phyloP scores from a whole-genome alignment of 2,329 filamentous ascomycete genomes.

The Didymella sp. region DNA sequence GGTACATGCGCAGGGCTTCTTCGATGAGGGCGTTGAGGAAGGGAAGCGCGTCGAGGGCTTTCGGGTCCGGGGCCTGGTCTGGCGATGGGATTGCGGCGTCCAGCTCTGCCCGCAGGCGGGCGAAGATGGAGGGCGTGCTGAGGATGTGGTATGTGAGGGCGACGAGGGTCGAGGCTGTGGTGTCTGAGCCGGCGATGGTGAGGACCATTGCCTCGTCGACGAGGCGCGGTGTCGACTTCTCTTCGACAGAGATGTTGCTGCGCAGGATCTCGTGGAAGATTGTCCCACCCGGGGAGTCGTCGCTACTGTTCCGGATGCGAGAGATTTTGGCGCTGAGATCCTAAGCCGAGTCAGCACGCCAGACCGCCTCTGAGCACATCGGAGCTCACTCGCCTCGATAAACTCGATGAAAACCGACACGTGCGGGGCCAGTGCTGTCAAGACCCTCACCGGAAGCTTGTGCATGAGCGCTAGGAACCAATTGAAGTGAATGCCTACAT shows the following conservation, averaged over 20 bases:
- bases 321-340: background rate
- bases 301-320: background rate
- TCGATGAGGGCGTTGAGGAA: slow-evolving; percentile 39
- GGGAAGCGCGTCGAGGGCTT: slow-evolving; percentile 17
- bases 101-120: slow-evolving; percentile 10
- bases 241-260: slow-evolving; percentile 27
- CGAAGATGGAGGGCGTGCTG: slow-evolving; percentile 4
- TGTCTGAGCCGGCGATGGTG: slow-evolving; percentile 20
- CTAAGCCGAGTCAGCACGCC: too few species aligned
- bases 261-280: slow-evolving; percentile 46
- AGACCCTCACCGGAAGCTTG: background rate
- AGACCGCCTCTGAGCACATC: background rate
- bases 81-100: slow-evolving; percentile 6
- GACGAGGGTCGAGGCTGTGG: slow-evolving; percentile 8
- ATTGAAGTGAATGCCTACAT: background rate
- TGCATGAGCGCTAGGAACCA: background rate
- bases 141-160: slow-evolving; percentile 17
- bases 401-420: background rate
- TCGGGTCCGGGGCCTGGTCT: slow-evolving; percentile 1
- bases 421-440: background rate
- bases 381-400: background rate
- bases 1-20: slow-evolving; percentile 42
- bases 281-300: background rate
- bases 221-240: slow-evolving; percentile 20
- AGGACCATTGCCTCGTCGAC: slow-evolving; percentile 20